Base-by-base conservation (phyloP, 2,329 filamentous ascomycete genomes). In the Dactylellina sp. region DNA sequence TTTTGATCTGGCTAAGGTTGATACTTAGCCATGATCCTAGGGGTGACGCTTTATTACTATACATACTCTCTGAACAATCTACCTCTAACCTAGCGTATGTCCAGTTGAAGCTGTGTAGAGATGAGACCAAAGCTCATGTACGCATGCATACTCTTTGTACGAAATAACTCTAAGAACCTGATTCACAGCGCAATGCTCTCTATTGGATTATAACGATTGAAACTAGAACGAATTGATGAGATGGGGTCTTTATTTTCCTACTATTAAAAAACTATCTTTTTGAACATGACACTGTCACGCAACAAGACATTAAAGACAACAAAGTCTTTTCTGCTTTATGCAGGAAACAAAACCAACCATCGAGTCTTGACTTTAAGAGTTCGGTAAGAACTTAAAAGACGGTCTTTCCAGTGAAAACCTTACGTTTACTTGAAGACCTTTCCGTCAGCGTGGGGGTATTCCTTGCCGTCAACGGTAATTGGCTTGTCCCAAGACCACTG, bases 361-460 rank as follows among this genome's bases (percentile, higher is more conserved):
- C 16, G 16, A 42, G 24, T 28, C 59, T 35, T 28, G 3, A n/a
- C 16, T 35, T 18, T 28, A 22, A 53, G 16, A 39, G 12, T 16
- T 32, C 42, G 39, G 18, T 39, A 28, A n/a, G 39, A 59, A 18
- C 42, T 56, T 40, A 47, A 37, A 22, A 32, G 40, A 56, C 39
- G 25, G 32, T 55, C 53, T 3, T 18, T 6, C 35, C 28, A 39
- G 25, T 44, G 42, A 72, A 77, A 59, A 52, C n/a, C 2, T 16
- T 42, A 11, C 20, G 75, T 85, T 88, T 97, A 98, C 88, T 98
- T 98, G 91, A 97, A 98, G 83, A 98, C 93, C 89, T 98, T 97
- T 82, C 95, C 95, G 80, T 92, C 90, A 81, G 91, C 91, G 85
- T 90, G 92, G 82, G 88, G 84, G 85, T 93, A 96, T 81, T 89